Evolutionary conservation across 1,284 basidiomycete species (phyloP), one percentile per base, ranked within the genome.

Genomic region (Neolentinus lepideus): DNA sequence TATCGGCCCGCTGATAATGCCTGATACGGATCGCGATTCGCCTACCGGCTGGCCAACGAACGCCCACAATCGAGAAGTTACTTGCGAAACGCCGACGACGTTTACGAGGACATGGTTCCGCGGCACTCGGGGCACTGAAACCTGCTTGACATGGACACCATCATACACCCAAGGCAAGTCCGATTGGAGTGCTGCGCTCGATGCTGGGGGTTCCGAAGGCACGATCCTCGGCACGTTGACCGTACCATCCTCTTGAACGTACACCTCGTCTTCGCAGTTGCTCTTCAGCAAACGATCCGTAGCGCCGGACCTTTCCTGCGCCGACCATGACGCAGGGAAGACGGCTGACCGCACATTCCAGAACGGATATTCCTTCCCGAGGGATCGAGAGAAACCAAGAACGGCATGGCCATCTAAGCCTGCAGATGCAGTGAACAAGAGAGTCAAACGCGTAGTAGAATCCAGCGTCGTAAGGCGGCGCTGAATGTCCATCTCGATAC

Each of bases 371-470:
- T 52, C 51, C 16, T 31, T 25, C 3, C 51, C 10, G 31, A 52
- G 25, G 3, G 51, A 52, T 16, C 51, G 4, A 14, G 51, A 31
- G 21, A 52, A 52, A 11, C 51, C 51, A 11, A 29, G 31, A 12
- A 31, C 26, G 26, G 26, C 51, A 12, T 29, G 11, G 11, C 31
- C 51, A 19, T 52, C 31, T 16, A 52, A n/a, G 16, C 31, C 51
- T n/a, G 19, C 25, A 19, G 71, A 54, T 11, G 51, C 51, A 3
- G 24, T 33, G 26, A 52, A 52, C 51, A 11, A 4, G n/a, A 52
- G 6, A 11, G 26, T 31, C 12, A 52, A 11, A 24, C 14, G 47
- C 26, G 19, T 19, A n/a, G 16, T n/a, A 12, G 19, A 10, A 26
- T 31, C 51, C 25, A 31, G 14, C 9, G 11, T n/a, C 29, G 11